Percentiles rank a stretch among this genome's conserved stretches.
These are phyloP conservation scores for Leccinum incarnatum DNA, from an alignment of 768 basidiomycete genomes.

Conservation along the genomic window DNA sequence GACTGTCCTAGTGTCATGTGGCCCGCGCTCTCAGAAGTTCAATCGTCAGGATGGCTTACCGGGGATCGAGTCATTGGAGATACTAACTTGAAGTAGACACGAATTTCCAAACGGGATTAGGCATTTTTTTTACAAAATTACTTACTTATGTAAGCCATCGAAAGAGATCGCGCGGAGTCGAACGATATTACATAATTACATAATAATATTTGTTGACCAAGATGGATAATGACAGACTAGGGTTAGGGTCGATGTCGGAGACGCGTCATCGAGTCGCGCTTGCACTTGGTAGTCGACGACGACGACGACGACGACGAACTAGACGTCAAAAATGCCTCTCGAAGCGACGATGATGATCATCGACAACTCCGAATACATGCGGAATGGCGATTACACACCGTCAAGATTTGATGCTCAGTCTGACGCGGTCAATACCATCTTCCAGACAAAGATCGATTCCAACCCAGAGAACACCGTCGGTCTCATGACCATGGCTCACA, in stretches of 20 bases:
- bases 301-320: conserved; percentile 10
- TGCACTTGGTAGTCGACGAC: conserved; percentile 5
- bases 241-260: conserved; percentile 22
- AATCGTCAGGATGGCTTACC: no score
- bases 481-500: conserved; percentile 97
- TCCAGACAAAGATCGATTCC: conserved; percentile 89
- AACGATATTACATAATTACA: background rate
- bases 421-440: conserved; percentile 87
- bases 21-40: no score
- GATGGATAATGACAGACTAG: conserved; percentile 1
- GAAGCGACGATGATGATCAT: conserved; percentile 98
- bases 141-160: no score
- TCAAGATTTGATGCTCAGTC: conserved; percentile 87
- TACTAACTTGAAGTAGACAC: no score
- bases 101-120: no score
- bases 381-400: conserved; percentile 89
- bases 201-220: background rate
- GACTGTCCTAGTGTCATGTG: background rate
- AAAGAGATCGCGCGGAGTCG: no score
- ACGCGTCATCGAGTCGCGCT: conserved; percentile 27
- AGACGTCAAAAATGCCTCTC: conserved; percentile 69
- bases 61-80: no score
- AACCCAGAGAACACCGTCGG: conserved; percentile 99
- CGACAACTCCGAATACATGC: conserved; percentile 98
- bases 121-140: no score